These are phyloP conservation scores for Tulasnella sp. DNA, from an alignment of 768 basidiomycete species.

Conservation along the genomic window DNA sequence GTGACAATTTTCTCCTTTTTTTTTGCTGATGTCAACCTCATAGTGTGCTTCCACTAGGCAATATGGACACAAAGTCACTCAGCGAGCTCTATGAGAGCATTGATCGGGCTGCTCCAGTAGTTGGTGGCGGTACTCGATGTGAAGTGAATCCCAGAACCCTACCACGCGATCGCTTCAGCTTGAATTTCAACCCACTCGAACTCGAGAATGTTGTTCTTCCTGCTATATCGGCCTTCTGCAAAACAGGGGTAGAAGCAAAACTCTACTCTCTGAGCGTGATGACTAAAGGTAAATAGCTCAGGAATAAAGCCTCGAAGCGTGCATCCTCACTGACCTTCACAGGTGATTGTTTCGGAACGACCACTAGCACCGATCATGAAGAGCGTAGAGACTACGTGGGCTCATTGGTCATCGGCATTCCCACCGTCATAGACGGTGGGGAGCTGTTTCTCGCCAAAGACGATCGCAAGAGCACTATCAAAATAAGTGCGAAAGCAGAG, in stretches of 20 bases:
- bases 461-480: neutral
- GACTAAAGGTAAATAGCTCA: neutral
- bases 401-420: constrained; percentile 45
- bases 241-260: neutral
- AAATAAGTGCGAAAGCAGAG: neutral
- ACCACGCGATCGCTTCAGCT: neutral
- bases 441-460: constrained; percentile 34
- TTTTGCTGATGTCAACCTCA: neutral
- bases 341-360: constrained; percentile 44
- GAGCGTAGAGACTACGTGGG: constrained; percentile 41
- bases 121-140: neutral
- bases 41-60: neutral
- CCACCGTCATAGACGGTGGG: constrained; percentile 42
- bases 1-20: neutral
- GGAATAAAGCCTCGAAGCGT: too few relatives aligned
- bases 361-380: constrained; percentile 45
- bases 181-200: neutral
- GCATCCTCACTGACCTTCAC: neutral
- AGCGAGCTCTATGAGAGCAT: neutral
- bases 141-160: neutral
- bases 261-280: neutral
- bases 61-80: neutral
- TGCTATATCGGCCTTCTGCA: neutral
- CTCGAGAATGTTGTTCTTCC: neutral
- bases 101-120: neutral